Evolutionary conservation across 2,329 filamentous ascomycete genomes (phyloP), one percentile per base, ranked within the genome.

Genomic region (Tolypocladium album): DNA sequence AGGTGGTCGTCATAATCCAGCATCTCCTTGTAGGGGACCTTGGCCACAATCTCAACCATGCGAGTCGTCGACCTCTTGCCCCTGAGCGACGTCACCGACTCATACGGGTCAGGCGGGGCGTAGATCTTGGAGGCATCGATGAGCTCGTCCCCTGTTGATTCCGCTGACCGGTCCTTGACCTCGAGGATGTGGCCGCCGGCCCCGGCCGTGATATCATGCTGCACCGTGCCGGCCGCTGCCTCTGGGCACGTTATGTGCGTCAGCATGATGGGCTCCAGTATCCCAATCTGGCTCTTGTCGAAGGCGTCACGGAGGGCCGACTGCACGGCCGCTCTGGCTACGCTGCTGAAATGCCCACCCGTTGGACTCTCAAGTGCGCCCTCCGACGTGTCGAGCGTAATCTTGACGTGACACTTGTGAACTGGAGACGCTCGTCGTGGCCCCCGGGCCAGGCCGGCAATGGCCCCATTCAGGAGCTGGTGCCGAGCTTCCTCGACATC

Each of bases 11-110:
- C 79, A 73, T 97, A 99, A 50, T 93, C 90, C 42, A 97, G 87
- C 90, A 97, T 97, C 74, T 97, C 93, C 75, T 94, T 95, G 67
- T 97, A 79, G 39, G 94, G 94, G 36, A 97, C 93, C 67, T 89
- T 86, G 27, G 92, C 94, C 13, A 88, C 86, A 65, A 99, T 90
- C 57, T 88, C 82, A 61, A 81, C 77, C 76, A 77, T 79, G 55
- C 78, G 75, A 59, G 76, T 74, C 40, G 74, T 75, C 43, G 74
- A 79, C 66, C 77, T 79, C 69, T 79, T 80, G 47, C 78, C 77
- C 52, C 75, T 78, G 67, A 76, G 78, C 70, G 78, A 93, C 34
- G 81, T 80, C 56, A 83, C 75, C 52, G 80, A 79, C 58, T 85
- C 82, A 67, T 85, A 97, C 1, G 92, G 92, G 71, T 97, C 93